A percentile compares a stretch with the other conserved stretches of the same genome.
Evolutionary conservation across 164 flowering plant species (phyloP).

Genomic region (Vitis amurensis): DNA sequence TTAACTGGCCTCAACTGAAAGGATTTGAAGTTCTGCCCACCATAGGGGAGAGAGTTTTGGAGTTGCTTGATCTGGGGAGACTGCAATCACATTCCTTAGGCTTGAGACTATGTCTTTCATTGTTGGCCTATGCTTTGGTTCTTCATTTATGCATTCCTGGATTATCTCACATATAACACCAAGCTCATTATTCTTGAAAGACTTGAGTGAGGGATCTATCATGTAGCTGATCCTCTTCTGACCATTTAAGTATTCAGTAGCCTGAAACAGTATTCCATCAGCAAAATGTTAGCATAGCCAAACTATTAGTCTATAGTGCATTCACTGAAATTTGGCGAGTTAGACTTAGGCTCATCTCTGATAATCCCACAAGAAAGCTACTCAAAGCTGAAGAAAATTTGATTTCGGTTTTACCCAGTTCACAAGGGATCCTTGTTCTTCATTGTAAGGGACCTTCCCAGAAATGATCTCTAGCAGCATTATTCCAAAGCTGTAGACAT

Average conservation of each 20-base stretch:
- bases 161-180: conserved; percentile 72
- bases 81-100: conserved; percentile 53
- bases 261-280: conserved; percentile 38
- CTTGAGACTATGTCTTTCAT: conserved; percentile 59
- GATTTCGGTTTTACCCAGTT: conserved; percentile 55
- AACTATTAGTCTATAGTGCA: no score
- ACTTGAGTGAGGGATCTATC: conserved; percentile 72
- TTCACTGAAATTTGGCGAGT: no score
- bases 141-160: conserved; percentile 59
- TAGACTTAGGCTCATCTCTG: no score
- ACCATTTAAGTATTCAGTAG: conserved; percentile 53
- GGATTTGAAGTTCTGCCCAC: conserved; percentile 96
- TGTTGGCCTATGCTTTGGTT: conserved; percentile 63
- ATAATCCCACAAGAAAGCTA: not conserved
- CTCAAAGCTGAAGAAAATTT: not conserved
- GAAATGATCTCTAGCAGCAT: conserved; percentile 82
- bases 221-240: conserved; percentile 42
- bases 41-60: conserved; percentile 92
- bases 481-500: conserved; percentile 75
- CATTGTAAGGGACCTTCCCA: conserved; percentile 68
- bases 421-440: conserved; percentile 58
- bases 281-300: no score
- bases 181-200: conserved; percentile 71
- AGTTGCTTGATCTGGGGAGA: conserved; percentile 77
- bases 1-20: conserved; percentile 75